Base-by-base conservation (phyloP, 148 eudicot species). In the Fagopyrum esculentum region DNA sequence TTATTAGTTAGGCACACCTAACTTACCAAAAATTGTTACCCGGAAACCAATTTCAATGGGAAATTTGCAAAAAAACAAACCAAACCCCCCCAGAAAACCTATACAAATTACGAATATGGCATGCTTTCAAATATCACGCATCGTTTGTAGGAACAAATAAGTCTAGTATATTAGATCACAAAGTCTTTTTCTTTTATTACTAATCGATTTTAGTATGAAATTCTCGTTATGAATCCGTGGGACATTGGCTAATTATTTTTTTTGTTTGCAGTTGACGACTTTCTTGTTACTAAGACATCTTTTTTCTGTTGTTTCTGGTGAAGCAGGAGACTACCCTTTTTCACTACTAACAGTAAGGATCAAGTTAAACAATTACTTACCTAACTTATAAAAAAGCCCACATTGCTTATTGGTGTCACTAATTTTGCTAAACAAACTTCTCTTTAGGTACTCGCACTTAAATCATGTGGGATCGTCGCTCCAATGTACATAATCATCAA, bases 401-500 rank as follows among this genome's bases (percentile, higher is more conserved):
- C 59, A 3, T 16, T 57, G 59, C 9, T 54, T 6, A 6, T 35
- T 10, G 35, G 30, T 35, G 45, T 68, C 47, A 68, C 22, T 69
- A 0, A 69, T 45, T 45, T 69, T 15, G 9, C 29, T 45, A 5
- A 69, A 44, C 50, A 44, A 43, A 43, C 2, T 8, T 69, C 12
- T 44, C 85, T 35, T 30, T 35, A 92, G 97, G 80, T 92, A 81
- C 44, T 92, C 51, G 26, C 88, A 16, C 77, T 87, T 15, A 86
- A 86, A 75, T 73, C 82, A 10, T 81, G 85, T 74, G 98, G 95
- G 76, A 85, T 90, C 16, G 68, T 92, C 22, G 44, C 90, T 16
- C 98, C 98, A 2, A 88, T 92, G 96, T 92, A 79, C 87, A 64
- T 89, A 61, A 82, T 92, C 6, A 81, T 86, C 19, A 80, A 83